Conservation (phyloP, 73 alveolate species). For the Paramecium sexaurelia region DNA sequence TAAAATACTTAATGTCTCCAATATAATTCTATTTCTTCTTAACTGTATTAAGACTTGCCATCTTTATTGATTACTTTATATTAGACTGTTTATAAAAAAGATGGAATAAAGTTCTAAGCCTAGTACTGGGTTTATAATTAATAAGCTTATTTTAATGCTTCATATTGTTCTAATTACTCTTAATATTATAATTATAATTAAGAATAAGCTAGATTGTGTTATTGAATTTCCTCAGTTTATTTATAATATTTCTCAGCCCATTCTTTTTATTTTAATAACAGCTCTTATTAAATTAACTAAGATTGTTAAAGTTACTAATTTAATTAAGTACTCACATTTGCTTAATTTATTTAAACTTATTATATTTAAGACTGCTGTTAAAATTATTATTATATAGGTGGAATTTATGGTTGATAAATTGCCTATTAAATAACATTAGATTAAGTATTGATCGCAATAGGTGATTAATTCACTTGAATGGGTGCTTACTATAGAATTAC, state of each 20-base stretch:
- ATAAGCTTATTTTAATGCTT: neutral
- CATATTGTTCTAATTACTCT: neutral
- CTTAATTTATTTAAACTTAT: neutral
- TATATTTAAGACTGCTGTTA: neutral
- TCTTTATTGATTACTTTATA: neutral
- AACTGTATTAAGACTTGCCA: neutral
- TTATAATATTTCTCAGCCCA: neutral
- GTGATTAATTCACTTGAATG: neutral
- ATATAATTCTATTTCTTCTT: slow-evolving; percentile 1
- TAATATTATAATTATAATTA: neutral
- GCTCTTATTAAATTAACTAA: neutral
- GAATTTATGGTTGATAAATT: neutral
- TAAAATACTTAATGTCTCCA: slow-evolving; percentile 14
- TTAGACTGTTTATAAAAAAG: neutral
- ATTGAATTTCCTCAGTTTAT: neutral
- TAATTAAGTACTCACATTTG: neutral
- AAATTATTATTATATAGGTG: neutral
- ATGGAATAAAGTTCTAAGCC: neutral
- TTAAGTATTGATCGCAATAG: neutral
- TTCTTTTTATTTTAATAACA: neutral
- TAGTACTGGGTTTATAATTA: neutral
- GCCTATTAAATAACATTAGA: neutral
- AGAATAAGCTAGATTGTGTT: neutral
- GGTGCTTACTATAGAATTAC: neutral
- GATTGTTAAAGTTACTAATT: neutral